Base-by-base conservation (phyloP, 495 filamentous ascomycete genomes). In the Trichoderma orchidacearum region DNA sequence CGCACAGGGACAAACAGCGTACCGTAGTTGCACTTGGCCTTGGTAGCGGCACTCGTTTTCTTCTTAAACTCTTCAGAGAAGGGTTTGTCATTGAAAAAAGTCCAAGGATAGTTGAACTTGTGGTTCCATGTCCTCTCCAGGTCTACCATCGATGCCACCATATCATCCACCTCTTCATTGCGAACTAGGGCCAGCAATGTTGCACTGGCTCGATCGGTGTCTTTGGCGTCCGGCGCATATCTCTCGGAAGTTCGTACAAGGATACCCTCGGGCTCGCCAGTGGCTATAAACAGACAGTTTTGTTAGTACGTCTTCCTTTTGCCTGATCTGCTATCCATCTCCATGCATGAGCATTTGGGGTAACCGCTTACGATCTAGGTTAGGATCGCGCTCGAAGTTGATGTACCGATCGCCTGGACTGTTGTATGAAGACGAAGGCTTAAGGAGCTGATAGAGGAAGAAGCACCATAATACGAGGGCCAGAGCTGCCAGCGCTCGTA, bases 101-200 rank as follows among this genome's bases (percentile, higher is more conserved):
- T 96, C 86, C 93, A 99, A 15, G 94, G 94, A 69, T 97, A 99
- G 72, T 99, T 97, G 79, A 97, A 99, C 66, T 97, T 99, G 74
- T 81, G 77, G 67, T 99, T 99, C 88, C 90, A 99, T 7, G 91
- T 96, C 59, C 88, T 72, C 71, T 99, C 94, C 53, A 97, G 75
- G 66, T 97, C 92, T 38, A 71, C 70, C 85, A 99, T 99, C 5
- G 87, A 84, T 62, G 83, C 80, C 27, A 99, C 68, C 77, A 97
- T 84, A 13, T 85, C 87, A 25, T 82, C 68, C 8, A 96, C 64
- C 72, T 99, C 94, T 61, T 85, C 81, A 63, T 99, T 97, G 53
- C 94, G 84, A 35, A 97, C 94, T 21, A 99, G 78, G n/a, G 88
- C 82, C 60, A 99, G 80, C 55, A 99, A 78, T 8, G 94, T 96